Percentiles rank a stretch among this genome's conserved stretches.
Evolutionary conservation across 2,329 filamentous ascomycete species (phyloP).

Genomic region (Paramyrothecium sp.): DNA sequence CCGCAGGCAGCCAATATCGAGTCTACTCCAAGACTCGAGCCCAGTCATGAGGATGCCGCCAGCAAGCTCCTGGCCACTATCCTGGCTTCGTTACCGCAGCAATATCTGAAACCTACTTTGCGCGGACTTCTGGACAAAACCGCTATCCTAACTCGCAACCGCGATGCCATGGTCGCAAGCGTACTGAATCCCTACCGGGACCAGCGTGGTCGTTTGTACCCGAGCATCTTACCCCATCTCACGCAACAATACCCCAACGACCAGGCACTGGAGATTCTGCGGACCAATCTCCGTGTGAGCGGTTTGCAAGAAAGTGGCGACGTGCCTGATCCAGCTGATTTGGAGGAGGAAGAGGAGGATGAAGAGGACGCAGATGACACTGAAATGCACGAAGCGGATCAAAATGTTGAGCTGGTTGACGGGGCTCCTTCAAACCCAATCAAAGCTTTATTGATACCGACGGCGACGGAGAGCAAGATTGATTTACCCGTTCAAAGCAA

Average conservation of each 20-base stretch:
- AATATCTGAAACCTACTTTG: constrained; percentile 66
- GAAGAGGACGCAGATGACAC: constrained; percentile 38
- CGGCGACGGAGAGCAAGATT: constrained; percentile 16
- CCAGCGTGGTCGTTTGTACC: constrained; percentile 60
- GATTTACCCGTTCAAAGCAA: constrained; percentile 29
- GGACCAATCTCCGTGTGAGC: constrained; percentile 52
- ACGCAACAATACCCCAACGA: constrained; percentile 62
- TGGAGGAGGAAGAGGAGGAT: constrained; percentile 34
- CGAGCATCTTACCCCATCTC: constrained; percentile 80
- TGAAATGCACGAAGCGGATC: constrained; percentile 33
- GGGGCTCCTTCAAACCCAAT: constrained; percentile 9
- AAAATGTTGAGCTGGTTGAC: constrained; percentile 17
- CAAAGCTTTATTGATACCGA: constrained; percentile 15
- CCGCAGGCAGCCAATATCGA: constrained; percentile 30
- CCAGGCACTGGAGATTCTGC: constrained; percentile 68
- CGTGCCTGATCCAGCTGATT: constrained; percentile 23
- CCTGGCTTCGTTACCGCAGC: constrained; percentile 62
- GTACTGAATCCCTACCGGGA: constrained; percentile 74
- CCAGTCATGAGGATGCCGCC: constrained; percentile 55
- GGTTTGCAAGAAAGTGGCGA: constrained; percentile 21
- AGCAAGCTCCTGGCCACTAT: constrained; percentile 59
- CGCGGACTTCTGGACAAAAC: constrained; percentile 79
- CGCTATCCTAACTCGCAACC: constrained; percentile 68
- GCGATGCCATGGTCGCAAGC: constrained; percentile 75
- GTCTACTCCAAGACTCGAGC: constrained; percentile 32